These are phyloP conservation scores for Russula earlei DNA, from an alignment of 768 basidiomycete genomes.

Conservation along the genomic window DNA sequence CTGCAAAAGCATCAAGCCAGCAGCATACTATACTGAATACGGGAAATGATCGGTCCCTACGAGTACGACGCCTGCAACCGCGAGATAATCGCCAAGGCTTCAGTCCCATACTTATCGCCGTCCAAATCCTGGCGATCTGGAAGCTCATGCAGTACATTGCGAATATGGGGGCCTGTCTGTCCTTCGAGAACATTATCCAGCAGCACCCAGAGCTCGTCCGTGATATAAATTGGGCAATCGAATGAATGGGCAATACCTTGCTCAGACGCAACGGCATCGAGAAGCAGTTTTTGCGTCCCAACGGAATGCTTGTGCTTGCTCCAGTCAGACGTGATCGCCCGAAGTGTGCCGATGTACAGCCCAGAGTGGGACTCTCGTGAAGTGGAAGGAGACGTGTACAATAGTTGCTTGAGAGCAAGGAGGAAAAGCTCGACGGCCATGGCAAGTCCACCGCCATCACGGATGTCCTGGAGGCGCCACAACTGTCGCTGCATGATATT, in stretches of 20 bases:
- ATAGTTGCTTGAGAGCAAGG: not conserved
- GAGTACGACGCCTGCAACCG: not conserved
- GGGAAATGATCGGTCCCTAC: not conserved
- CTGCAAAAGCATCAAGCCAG: no score
- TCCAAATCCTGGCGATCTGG: not conserved
- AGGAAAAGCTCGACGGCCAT: conserved; percentile 7
- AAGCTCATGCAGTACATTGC: not conserved
- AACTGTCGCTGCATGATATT: not conserved
- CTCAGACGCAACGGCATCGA: conserved; percentile 23
- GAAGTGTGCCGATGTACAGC: not conserved
- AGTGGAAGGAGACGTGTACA: not conserved
- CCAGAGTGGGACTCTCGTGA: not conserved
- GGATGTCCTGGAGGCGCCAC: not conserved
- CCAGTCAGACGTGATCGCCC: conserved; percentile 6
- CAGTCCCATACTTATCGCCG: not conserved
- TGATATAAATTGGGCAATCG: not conserved
- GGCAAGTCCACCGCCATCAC: not conserved
- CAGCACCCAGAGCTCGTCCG: not conserved
- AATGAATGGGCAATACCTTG: conserved; percentile 17
- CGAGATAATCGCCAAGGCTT: not conserved
- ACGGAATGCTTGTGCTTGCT: not conserved
- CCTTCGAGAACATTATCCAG: not conserved
- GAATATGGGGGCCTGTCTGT: not conserved
- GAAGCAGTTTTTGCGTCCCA: conserved; percentile 16
- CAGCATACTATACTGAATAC: no score